These are phyloP conservation scores for Barnettozyma californica DNA, from an alignment of 805 yeast genomes.

Conservation along the genomic window DNA sequence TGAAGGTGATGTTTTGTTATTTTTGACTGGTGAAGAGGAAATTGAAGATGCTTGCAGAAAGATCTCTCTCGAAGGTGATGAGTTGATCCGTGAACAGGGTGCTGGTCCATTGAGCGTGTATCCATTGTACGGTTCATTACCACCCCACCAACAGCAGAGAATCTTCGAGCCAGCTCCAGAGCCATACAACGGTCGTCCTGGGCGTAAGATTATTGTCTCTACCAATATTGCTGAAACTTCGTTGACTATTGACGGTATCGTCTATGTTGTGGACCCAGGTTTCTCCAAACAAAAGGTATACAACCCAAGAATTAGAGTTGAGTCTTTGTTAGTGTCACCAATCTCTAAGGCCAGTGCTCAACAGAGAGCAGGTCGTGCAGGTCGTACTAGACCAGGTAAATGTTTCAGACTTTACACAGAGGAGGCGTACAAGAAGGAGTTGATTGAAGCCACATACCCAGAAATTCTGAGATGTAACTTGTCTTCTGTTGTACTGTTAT, in stretches of 20 bases:
- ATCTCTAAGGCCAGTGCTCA: conserved; percentile 97
- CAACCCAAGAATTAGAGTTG: conserved; percentile 94
- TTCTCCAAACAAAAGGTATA: conserved; percentile 94
- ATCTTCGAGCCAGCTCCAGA: conserved; percentile 89
- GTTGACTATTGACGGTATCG: conserved; percentile 94
- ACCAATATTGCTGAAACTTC: conserved; percentile 98
- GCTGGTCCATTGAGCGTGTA: conserved; percentile 88
- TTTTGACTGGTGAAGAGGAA: conserved; percentile 95
- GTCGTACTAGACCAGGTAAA: conserved; percentile 98
- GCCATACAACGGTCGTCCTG: conserved; percentile 78
- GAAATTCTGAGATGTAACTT: conserved; percentile 89
- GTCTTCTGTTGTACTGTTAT: conserved; percentile 85
- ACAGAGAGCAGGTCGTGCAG: conserved; percentile 99
- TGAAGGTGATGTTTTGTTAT: conserved; percentile 82
- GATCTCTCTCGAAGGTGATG: conserved; percentile 83
- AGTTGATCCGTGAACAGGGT: conserved; percentile 77
- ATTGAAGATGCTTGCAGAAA: conserved; percentile 95
- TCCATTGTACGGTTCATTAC: conserved; percentile 93
- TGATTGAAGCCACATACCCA: conserved; percentile 93
- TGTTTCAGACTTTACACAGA: conserved; percentile 95
- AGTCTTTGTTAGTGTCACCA: conserved; percentile 89
- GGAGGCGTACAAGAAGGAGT: conserved; percentile 90
- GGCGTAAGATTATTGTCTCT: conserved; percentile 86
- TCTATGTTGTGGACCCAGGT: conserved; percentile 96
- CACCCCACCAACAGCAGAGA: conserved; percentile 91